Conservation (phyloP, 768 basidiomycete species). For the Cystofilobasidium bisporidii region DNA sequence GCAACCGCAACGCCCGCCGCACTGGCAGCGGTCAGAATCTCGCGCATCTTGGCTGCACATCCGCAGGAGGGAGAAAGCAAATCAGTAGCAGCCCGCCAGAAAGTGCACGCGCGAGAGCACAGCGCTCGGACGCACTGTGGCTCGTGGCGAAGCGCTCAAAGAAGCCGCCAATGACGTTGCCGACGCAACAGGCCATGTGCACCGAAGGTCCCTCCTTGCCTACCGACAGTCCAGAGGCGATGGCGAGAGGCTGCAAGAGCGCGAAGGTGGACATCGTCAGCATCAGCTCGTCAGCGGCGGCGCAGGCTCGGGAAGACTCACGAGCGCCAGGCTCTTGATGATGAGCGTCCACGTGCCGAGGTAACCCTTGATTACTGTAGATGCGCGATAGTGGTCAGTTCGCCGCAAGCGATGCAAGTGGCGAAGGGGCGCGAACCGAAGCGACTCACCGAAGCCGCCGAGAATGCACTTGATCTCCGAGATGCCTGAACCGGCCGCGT, state of each 20-base stretch:
- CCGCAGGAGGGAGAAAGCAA: background rate
- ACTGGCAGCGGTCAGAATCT: constrained; percentile 87
- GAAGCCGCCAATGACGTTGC: constrained; percentile 73
- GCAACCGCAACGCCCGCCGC: constrained; percentile 98
- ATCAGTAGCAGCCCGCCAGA: background rate
- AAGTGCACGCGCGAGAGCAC: background rate
- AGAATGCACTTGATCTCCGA: constrained; percentile 98
- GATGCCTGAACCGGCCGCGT: constrained; percentile 95
- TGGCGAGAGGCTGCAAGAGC: constrained; percentile 69
- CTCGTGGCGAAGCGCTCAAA: constrained; percentile 76
- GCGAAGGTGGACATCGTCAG: background rate
- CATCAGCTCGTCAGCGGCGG: too few species aligned
- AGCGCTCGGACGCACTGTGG: constrained; percentile 53
- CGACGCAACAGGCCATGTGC: constrained; percentile 91
- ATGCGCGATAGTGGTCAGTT: too few species aligned
- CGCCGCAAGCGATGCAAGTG: background rate
- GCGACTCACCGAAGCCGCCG: constrained; percentile 59
- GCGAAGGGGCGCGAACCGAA: background rate
- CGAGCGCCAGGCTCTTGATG: constrained; percentile 89
- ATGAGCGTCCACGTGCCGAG: constrained; percentile 79
- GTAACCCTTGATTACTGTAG: constrained; percentile 74
- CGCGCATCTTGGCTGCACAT: constrained; percentile 52
- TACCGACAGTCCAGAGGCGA: constrained; percentile 91
- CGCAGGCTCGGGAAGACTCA: constrained; percentile 41
- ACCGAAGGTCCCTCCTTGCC: constrained; percentile 98